These are phyloP conservation scores for Inga leiocalycina DNA, from an alignment of 306 rosid species.

Conservation along the genomic window DNA sequence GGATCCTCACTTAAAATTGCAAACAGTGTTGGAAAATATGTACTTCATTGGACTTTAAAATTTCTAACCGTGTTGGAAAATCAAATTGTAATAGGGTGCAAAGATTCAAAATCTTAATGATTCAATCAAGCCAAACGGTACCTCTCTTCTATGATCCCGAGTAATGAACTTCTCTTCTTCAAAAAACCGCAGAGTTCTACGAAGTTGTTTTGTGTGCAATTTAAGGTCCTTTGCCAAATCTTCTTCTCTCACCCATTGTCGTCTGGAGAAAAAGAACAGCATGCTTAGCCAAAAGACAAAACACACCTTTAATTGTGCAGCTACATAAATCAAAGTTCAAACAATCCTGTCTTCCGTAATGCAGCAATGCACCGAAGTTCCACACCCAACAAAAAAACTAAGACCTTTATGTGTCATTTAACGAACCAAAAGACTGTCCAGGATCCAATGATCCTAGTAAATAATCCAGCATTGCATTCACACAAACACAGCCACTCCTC, in stretches of 20 bases:
- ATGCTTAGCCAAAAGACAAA: slow-evolving; percentile 17
- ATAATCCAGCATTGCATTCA: neutral
- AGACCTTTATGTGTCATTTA: neutral
- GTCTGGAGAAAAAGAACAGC: slow-evolving; percentile 43
- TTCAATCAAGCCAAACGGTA: slow-evolving; percentile 31
- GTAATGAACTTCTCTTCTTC: slow-evolving; percentile 95
- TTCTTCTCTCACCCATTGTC: slow-evolving; percentile 97
- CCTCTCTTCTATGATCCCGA: slow-evolving; percentile 94
- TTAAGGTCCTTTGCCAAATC: slow-evolving; percentile 97
- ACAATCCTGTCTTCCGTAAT: neutral
- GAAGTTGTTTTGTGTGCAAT: slow-evolving; percentile 89
- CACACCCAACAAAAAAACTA: neutral
- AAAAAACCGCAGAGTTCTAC: slow-evolving; percentile 76
- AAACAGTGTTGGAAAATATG: neutral
- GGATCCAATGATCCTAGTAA: neutral
- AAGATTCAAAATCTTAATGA: neutral
- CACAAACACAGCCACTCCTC: neutral
- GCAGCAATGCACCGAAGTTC: neutral
- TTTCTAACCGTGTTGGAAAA: neutral
- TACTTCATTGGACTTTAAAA: neutral
- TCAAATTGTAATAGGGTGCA: neutral
- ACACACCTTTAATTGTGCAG: slow-evolving; percentile 5
- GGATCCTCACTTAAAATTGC: neutral
- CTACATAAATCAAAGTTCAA: slow-evolving; percentile 12
- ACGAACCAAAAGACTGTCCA: neutral